phyloP scores from a whole-genome alignment of 2,329 filamentous ascomycete species.

The Aspergillus nomiae region DNA sequence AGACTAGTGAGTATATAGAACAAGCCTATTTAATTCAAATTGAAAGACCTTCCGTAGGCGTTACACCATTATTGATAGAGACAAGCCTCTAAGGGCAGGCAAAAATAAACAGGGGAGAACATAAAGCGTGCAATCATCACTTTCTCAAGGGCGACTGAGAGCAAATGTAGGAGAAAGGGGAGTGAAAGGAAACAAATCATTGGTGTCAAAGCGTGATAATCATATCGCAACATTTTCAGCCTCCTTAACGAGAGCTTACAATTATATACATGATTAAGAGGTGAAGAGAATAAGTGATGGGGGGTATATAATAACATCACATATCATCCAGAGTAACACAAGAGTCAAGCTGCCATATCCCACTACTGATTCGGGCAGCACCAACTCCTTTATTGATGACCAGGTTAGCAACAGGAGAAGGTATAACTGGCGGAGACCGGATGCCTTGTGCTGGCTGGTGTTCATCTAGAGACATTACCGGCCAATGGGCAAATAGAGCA shows the following conservation, averaged over 20 bases:
- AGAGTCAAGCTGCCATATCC: neutral
- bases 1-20: neutral
- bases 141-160: neutral
- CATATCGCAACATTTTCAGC: neutral
- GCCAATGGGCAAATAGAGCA: neutral
- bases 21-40: neutral
- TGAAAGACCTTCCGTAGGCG: neutral
- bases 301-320: conserved; percentile 26
- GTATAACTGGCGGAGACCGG: neutral
- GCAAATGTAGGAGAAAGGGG: conserved; percentile 6
- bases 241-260: conserved; percentile 15
- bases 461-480: neutral
- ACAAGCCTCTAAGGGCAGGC: neutral
- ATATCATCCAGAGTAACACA: conserved; percentile 13
- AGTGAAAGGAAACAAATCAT: neutral
- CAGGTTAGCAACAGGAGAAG: neutral
- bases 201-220: neutral
- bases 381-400: neutral
- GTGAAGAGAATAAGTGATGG: conserved; percentile 15
- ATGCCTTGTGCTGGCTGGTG: neutral
- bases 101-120: neutral
- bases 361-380: neutral
- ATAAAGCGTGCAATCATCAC: neutral
- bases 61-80: neutral
- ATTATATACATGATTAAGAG: conserved; percentile 26